Evolutionary conservation across 2,329 filamentous ascomycete species (phyloP), one percentile per base, ranked within the genome.

Genomic region (Rutstroemia sp.): DNA sequence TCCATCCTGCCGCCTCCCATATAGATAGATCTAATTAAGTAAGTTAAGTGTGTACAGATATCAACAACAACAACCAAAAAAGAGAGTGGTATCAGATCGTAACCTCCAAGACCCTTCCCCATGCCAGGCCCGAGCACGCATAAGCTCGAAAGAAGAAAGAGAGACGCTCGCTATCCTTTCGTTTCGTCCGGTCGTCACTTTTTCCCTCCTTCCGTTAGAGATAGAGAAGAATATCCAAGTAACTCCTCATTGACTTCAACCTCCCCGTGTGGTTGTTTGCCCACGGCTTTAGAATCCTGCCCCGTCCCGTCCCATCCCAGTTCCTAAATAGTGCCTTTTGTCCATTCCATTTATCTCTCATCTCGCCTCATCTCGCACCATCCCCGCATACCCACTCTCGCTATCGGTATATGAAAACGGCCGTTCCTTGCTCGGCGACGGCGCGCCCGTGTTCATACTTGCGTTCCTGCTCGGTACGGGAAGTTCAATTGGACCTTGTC

Each of bases 351-450:
- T 10, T 38, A 44, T 8, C 37, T 38, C 30, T 47, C 27, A 21
- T 56, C 30, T 5, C 23, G 23, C 23, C 23, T 23, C 23, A 23
- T 56, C 30, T 5, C 23, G 23, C 23, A 3, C 5, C 23, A 23
- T 56, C 42, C 37, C 44, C 18, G 49, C 54, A 56, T 56, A 56
- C n/a, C 54, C 54, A 23, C 38, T 46, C 41, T 56, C 54, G 19
- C 54, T 56, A 10, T 56, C 49, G 2, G 54, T 53, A 30, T 53
- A 56, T 1, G 54, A 56, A 23, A 56, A 56, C 0, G 54, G 54
- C 5, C 54, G 19, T 38, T 52, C 54, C 42, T 21, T 23, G 10
- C 27, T 18, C 8, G 49, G 54, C 7, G 41, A 52, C 52, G 45
- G 52, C 19, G 45, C 45, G 12, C 52, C 52, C 3, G 45, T 47